A percentile compares a stretch with the other conserved stretches of the same genome.
phyloP scores from a whole-genome alignment of 2,329 filamentous ascomycete genomes.

The Septoria petroselini region DNA sequence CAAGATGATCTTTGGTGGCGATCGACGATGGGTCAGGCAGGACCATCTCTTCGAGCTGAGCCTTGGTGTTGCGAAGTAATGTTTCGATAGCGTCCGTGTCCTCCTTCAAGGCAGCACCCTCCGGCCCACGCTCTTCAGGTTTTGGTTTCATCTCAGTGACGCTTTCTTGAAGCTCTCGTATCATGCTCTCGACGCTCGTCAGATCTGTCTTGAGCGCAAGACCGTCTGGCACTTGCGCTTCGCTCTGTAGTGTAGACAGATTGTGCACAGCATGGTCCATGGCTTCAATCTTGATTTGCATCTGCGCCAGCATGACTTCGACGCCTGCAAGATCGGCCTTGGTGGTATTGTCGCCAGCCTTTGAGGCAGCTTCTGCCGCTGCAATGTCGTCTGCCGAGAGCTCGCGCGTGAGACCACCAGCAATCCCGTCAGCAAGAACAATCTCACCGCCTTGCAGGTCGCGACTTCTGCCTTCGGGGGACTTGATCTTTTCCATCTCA shows the following conservation, averaged over 20 bases:
- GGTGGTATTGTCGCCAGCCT: conserved; percentile 19
- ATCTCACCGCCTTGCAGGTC: conserved; percentile 53
- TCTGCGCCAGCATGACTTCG: conserved; percentile 75
- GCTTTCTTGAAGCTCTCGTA: conserved; percentile 58
- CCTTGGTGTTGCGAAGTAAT: conserved; percentile 83
- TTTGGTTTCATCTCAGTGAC: conserved; percentile 53
- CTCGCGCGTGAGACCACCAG: conserved; percentile 45
- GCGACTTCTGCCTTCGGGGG: conserved; percentile 45
- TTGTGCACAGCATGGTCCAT: conserved; percentile 58
- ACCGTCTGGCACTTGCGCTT: conserved; percentile 34
- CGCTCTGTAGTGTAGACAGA: conserved; percentile 44
- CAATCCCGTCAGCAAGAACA: conserved; percentile 53
- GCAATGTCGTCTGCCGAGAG: conserved; percentile 42
- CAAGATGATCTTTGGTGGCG: conserved; percentile 61
- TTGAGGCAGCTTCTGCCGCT: conserved; percentile 21
- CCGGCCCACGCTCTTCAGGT: conserved; percentile 33
- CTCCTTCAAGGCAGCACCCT: conserved; percentile 67
- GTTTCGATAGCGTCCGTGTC: conserved; percentile 90
- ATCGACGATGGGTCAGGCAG: conserved; percentile 64
- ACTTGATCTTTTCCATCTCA: conserved; percentile 77
- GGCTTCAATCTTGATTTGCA: conserved; percentile 79
- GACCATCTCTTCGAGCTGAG: conserved; percentile 75
- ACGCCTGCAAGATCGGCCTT: conserved; percentile 79
- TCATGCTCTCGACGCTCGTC: conserved; percentile 43
- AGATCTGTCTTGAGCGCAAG: conserved; percentile 55